These are phyloP conservation scores for Blastobotrys raffinosifermentans DNA, from an alignment of 1,139 yeast species.

Conservation along the genomic window DNA sequence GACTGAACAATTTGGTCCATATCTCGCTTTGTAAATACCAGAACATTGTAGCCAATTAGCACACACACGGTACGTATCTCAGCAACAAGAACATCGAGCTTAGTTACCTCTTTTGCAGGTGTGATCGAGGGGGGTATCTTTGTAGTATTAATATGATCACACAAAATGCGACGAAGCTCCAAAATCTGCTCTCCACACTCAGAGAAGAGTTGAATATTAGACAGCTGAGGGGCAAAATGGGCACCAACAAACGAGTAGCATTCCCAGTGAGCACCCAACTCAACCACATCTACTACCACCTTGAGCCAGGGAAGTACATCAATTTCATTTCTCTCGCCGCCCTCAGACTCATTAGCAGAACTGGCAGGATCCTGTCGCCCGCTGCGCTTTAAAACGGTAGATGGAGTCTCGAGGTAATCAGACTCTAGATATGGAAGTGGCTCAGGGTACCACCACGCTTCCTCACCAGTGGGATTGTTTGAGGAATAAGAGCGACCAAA, in stretches of 20 bases:
- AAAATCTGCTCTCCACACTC: slow-evolving; percentile 42
- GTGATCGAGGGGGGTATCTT: slow-evolving; percentile 35
- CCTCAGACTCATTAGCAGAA: not conserved
- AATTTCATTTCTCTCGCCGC: slow-evolving; percentile 23
- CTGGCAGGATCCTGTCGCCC: slow-evolving; percentile 1
- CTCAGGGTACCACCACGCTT: slow-evolving; percentile 61
- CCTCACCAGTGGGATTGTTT: slow-evolving; percentile 13
- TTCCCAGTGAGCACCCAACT: slow-evolving; percentile 59
- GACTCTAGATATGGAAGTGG: slow-evolving; percentile 43
- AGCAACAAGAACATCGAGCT: slow-evolving; percentile 62
- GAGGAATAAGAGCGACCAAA: slow-evolving; percentile 44
- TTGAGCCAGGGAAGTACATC: slow-evolving; percentile 51
- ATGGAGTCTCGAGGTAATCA: slow-evolving; percentile 30
- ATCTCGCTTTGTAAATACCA: slow-evolving; percentile 50
- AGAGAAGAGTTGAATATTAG: slow-evolving; percentile 53
- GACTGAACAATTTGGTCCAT: slow-evolving; percentile 66
- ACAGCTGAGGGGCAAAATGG: slow-evolving; percentile 66
- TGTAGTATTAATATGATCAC: slow-evolving; percentile 50
- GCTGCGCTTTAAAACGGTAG: slow-evolving; percentile 24
- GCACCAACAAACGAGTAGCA: slow-evolving; percentile 60
- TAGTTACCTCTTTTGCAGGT: slow-evolving; percentile 38
- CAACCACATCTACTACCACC: slow-evolving; percentile 45
- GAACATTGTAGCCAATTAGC: slow-evolving; percentile 57
- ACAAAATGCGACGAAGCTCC: slow-evolving; percentile 44
- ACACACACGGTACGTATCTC: slow-evolving; percentile 61